phyloP scores from a whole-genome alignment of 176 grass and related monocot species.

The Bonia amplexicaulis region DNA sequence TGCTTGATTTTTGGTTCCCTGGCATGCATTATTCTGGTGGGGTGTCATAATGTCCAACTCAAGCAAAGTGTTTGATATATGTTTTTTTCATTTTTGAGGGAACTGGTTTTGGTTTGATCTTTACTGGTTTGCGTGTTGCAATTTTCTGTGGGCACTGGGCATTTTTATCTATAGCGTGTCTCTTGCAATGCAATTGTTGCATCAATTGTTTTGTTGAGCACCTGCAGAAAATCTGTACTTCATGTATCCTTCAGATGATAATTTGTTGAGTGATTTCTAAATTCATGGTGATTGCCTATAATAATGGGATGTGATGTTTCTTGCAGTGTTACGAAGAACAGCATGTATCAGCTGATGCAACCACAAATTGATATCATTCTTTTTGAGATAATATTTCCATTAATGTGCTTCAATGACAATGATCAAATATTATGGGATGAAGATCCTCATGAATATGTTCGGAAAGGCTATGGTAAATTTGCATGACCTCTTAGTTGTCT shows the following conservation, averaged over 20 bases:
- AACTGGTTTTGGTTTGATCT: not conserved
- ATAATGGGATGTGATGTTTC: constrained; percentile 29
- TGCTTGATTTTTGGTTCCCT: not conserved
- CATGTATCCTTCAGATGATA: not conserved
- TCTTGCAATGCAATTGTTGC: not conserved
- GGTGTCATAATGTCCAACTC: not conserved
- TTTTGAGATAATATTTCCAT: constrained; percentile 87
- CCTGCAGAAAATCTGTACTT: not conserved
- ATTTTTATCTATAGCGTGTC: not conserved
- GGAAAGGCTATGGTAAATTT: constrained; percentile 84
- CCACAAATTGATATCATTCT: constrained; percentile 73
- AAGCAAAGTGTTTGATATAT: not conserved
- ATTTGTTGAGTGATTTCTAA: not conserved
- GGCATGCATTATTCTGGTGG: not conserved
- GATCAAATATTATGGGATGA: constrained; percentile 85
- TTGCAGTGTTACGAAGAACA: constrained; percentile 85
- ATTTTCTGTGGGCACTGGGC: not conserved
- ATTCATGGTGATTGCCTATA: not conserved
- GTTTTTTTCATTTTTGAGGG: not conserved
- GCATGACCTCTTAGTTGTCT: not conserved
- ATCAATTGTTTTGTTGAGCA: not conserved
- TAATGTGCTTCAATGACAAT: constrained; percentile 93
- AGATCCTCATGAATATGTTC: constrained; percentile 91
- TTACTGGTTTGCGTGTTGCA: not conserved
- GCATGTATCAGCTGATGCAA: constrained; percentile 86